These are phyloP conservation scores for Hypoxylon lenormandii DNA, from an alignment of 495 filamentous ascomycete genomes.

Conservation along the genomic window DNA sequence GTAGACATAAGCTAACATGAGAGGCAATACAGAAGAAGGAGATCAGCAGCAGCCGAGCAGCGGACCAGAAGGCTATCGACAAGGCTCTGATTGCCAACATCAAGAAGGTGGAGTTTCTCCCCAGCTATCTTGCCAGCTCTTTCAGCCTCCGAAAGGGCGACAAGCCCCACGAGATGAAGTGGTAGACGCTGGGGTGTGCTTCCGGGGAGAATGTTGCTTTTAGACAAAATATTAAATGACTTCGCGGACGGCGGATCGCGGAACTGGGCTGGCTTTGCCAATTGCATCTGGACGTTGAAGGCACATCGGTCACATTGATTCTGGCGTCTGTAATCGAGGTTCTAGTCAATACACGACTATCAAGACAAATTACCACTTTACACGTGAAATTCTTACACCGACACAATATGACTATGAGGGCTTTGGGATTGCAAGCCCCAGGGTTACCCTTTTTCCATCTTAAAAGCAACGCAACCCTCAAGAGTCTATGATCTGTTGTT, in stretches of 20 bases:
- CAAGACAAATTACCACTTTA: slow-evolving; percentile 35
- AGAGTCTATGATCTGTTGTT: too few species aligned
- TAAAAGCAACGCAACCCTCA: too few species aligned
- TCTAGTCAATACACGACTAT: slow-evolving; percentile 66
- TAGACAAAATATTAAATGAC: slow-evolving; percentile 52
- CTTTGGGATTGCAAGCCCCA: too few species aligned
- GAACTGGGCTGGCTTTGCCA: slow-evolving; percentile 65
- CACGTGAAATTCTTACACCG: too few species aligned
- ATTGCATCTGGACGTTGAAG: slow-evolving; percentile 70
- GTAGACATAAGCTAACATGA: slow-evolving; percentile 45
- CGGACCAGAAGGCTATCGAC: slow-evolving; percentile 97
- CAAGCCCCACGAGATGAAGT: slow-evolving; percentile 97
- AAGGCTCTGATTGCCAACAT: slow-evolving; percentile 89
- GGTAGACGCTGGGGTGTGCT: slow-evolving; percentile 66
- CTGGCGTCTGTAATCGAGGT: slow-evolving; percentile 70
- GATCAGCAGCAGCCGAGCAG: slow-evolving; percentile 84
- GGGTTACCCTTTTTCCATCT: too few species aligned
- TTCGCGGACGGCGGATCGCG: slow-evolving; percentile 57
- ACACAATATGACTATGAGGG: too few species aligned
- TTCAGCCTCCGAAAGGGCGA: slow-evolving; percentile 98
- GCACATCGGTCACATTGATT: slow-evolving; percentile 67
- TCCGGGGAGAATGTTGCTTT: slow-evolving; percentile 50
- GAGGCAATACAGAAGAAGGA: slow-evolving; percentile 84
- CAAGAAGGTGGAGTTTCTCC: slow-evolving; percentile 93
- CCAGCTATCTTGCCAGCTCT: slow-evolving; percentile 86